phyloP scores from a whole-genome alignment of 2,329 filamentous ascomycete genomes.

The Colletotrichum chrysophilum region DNA sequence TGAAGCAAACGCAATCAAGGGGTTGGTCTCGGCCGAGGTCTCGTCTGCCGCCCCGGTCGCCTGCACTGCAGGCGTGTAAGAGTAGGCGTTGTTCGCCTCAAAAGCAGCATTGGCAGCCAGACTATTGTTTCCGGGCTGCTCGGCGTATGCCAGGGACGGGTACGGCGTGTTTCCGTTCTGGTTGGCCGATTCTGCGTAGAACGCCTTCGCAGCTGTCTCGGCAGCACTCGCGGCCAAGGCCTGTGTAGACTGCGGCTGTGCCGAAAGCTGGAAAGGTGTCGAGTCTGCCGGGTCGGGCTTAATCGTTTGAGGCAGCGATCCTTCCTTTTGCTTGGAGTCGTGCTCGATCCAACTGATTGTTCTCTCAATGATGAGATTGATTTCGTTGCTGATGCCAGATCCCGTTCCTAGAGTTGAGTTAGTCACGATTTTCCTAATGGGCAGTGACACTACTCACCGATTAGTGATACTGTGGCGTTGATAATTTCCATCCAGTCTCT shows the following conservation, averaged over 20 bases:
- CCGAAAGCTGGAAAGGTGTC: neutral
- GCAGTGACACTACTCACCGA: conserved; percentile 55
- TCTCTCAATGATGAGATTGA: conserved; percentile 53
- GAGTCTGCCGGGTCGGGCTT: conserved; percentile 9
- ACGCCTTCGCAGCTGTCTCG: conserved; percentile 31
- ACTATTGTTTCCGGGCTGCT: conserved; percentile 26
- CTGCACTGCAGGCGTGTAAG: conserved; percentile 11
- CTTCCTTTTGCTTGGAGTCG: conserved; percentile 34
- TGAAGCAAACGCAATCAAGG: conserved; percentile 44
- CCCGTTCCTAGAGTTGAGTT: conserved; percentile 44
- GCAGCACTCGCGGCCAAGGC: neutral
- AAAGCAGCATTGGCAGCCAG: conserved; percentile 20
- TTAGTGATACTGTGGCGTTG: conserved; percentile 67
- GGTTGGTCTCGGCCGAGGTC: conserved; percentile 35
- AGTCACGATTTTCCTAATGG: neutral
- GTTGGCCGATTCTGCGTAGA: conserved; percentile 29
- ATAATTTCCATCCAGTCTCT: conserved; percentile 72
- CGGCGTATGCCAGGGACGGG: conserved; percentile 33
- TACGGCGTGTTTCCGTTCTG: conserved; percentile 33
- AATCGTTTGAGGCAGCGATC: neutral
- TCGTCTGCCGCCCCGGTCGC: conserved; percentile 21
- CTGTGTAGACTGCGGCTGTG: conserved; percentile 3
- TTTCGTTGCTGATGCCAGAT: conserved; percentile 46
- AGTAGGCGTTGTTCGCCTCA: conserved; percentile 13
- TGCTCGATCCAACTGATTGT: conserved; percentile 60